Conservation (phyloP, 2,329 filamentous ascomycete genomes). For the Helicocarpus griseus region DNA sequence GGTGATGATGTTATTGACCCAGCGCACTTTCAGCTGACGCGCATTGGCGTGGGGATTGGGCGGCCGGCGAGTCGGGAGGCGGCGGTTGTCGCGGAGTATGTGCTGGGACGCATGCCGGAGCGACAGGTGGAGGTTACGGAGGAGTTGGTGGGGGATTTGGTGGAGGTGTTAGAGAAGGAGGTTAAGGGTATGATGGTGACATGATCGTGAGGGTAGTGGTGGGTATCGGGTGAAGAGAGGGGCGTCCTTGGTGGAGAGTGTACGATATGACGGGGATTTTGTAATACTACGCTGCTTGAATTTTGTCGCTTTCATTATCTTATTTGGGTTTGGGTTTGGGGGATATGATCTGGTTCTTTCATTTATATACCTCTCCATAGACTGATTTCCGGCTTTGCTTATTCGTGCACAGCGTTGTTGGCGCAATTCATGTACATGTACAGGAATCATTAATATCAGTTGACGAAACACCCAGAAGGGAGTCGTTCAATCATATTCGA, state of each 20-base stretch:
- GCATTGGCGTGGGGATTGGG: conserved; percentile 81
- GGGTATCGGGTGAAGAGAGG: background rate
- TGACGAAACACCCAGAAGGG: no score
- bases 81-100: conserved; percentile 63
- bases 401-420: background rate
- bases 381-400: background rate
- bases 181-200: background rate
- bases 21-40: conserved; percentile 28
- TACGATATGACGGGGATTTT: background rate
- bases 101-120: conserved; percentile 57
- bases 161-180: conserved; percentile 37
- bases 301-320: background rate
- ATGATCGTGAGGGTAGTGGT: background rate
- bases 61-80: conserved; percentile 60
- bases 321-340: background rate
- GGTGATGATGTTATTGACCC: background rate
- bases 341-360: background rate
- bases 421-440: background rate
- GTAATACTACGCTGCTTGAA: background rate
- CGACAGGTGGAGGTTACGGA: conserved; percentile 45
- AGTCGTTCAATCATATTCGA: no score
- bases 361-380: background rate
- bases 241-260: no score
- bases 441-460: background rate
- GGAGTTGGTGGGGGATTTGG: conserved; percentile 37